Conservation (phyloP, 805 yeast genomes). For the Jamesozyma piceae region DNA sequence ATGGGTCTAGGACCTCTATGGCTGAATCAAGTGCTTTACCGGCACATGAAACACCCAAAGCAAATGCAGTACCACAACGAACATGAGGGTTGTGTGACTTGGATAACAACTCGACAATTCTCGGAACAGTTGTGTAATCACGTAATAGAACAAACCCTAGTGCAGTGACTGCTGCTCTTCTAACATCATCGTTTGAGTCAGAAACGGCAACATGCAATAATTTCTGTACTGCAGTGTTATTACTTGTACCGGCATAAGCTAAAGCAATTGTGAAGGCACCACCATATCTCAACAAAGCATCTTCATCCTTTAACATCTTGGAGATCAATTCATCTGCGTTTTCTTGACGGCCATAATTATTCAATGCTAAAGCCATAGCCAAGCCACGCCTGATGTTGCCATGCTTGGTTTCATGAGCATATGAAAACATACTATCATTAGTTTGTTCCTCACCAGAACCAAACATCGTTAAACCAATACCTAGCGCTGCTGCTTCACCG, state of each 20-base stretch:
- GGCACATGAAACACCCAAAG: slow-evolving; percentile 93
- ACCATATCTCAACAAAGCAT: slow-evolving; percentile 84
- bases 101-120: slow-evolving; percentile 83
- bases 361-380: slow-evolving; percentile 78
- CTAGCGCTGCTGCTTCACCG: slow-evolving; percentile 92
- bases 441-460: slow-evolving; percentile 75
- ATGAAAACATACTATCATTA: slow-evolving; percentile 70
- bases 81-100: slow-evolving; percentile 97
- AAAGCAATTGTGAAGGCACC: slow-evolving; percentile 90
- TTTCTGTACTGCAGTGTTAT: slow-evolving; percentile 75
- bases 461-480: slow-evolving; percentile 92
- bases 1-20: slow-evolving; percentile 82
- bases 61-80: slow-evolving; percentile 96
- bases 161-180: slow-evolving; percentile 90
- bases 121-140: slow-evolving; percentile 87
- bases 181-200: slow-evolving; percentile 90
- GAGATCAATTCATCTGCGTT: slow-evolving; percentile 63
- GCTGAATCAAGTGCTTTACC: slow-evolving; percentile 87
- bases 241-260: slow-evolving; percentile 95
- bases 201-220: slow-evolving; percentile 90
- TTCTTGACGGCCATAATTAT: slow-evolving; percentile 79
- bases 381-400: slow-evolving; percentile 92
- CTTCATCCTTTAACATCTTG: slow-evolving; percentile 61
- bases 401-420: slow-evolving; percentile 92
- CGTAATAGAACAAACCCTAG: slow-evolving; percentile 86